phyloP scores from a whole-genome alignment of 73 alveolate species.

The Tetrahymena borealis region DNA sequence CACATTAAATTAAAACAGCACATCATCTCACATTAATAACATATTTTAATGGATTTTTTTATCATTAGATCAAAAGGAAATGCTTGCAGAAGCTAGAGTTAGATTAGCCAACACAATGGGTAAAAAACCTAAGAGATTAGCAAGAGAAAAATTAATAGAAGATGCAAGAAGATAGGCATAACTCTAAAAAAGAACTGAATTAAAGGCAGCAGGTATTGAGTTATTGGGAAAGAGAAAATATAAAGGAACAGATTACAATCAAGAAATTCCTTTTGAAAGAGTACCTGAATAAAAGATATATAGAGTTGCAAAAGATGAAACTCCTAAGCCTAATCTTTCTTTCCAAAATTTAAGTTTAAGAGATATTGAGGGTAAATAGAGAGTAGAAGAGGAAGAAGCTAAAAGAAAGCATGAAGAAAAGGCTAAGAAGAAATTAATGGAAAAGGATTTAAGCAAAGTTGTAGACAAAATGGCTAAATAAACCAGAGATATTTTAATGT shows the following conservation, averaged over 20 bases:
- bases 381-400: conserved; percentile 93
- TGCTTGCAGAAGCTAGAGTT: conserved; percentile 98
- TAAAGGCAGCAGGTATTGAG: conserved; percentile 96
- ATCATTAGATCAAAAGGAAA: conserved; percentile 94
- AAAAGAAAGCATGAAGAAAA: conserved; percentile 83
- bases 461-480: conserved; percentile 68
- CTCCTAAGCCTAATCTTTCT: conserved; percentile 56
- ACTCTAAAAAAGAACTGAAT: conserved; percentile 93
- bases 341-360: conserved; percentile 70
- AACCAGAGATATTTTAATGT: conserved; percentile 41
- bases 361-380: conserved; percentile 71
- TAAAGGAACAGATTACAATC: conserved; percentile 89
- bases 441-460: conserved; percentile 87
- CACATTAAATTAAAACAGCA: too few relatives aligned
- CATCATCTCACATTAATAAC: too few relatives aligned
- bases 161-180: conserved; percentile 98
- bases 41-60: too few relatives aligned
- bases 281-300: conserved; percentile 81
- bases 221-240: conserved; percentile 57
- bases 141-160: conserved; percentile 98
- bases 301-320: conserved; percentile 64
- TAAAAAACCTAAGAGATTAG: conserved; percentile 97
- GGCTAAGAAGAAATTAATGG: conserved; percentile 85
- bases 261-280: conserved; percentile 91
- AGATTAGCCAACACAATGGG: conserved; percentile 99